Percentiles rank a stretch among this genome's conserved stretches.
These are phyloP conservation scores for Pycnococcus provasolii DNA, from an alignment of 139 green algal genomes.

Conservation along the genomic window DNA sequence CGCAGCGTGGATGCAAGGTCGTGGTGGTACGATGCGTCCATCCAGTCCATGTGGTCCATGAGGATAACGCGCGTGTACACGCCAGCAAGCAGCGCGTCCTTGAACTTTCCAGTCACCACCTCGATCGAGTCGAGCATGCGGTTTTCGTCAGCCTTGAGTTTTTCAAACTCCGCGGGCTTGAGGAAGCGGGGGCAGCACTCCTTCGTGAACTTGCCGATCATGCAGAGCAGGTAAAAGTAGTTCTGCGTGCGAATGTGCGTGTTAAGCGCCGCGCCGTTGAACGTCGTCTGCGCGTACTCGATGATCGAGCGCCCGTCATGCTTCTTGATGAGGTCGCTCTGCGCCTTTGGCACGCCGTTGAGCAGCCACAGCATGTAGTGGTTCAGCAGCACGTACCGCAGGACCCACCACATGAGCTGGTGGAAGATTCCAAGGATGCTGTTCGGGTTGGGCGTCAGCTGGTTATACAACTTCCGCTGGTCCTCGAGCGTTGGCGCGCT, in stretches of 20 bases:
- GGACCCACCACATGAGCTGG: too few species aligned
- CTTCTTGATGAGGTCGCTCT: conserved; percentile 82
- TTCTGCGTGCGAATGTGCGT: conserved; percentile 51
- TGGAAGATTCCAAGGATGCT: neutral
- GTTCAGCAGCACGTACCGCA: neutral
- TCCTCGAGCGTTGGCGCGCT: neutral
- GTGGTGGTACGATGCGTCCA: conserved; percentile 41
- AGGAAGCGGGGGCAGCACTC: conserved; percentile 93
- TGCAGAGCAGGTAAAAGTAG: conserved; percentile 98
- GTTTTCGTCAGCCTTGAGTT: conserved; percentile 46
- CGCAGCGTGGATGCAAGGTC: conserved; percentile 55
- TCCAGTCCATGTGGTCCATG: conserved; percentile 98
- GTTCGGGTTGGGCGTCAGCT: neutral
- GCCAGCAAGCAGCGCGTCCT: conserved; percentile 66
- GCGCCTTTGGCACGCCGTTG: conserved; percentile 80
- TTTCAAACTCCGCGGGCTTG: conserved; percentile 54
- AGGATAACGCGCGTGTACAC: conserved; percentile 92
- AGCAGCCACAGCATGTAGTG: conserved; percentile 18
- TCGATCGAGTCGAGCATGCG: neutral
- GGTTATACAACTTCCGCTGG: neutral
- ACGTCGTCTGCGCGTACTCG: conserved; percentile 49
- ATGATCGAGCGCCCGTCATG: conserved; percentile 78
- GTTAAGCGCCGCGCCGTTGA: conserved; percentile 39
- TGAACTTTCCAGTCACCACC: conserved; percentile 73
- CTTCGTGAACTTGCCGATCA: conserved; percentile 73